Evolutionary conservation across 2,329 filamentous ascomycete species (phyloP).

Genomic region (Cladophialophora exuberans): DNA sequence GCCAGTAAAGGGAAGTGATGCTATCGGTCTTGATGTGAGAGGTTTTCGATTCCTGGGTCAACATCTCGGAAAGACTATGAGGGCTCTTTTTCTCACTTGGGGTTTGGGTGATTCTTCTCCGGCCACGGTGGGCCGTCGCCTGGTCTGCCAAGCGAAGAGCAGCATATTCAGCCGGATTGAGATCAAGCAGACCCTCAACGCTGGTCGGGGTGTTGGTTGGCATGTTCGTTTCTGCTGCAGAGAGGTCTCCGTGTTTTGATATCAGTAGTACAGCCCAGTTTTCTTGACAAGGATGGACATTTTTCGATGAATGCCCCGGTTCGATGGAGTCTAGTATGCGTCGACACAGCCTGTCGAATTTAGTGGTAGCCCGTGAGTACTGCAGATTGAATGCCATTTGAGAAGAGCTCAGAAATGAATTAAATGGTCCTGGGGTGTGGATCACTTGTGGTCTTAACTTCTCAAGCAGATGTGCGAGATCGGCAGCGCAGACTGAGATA

Average conservation of each 20-base stretch:
- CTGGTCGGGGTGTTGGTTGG: neutral
- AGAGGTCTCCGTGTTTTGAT: slow-evolving; percentile 14
- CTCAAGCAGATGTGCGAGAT: slow-evolving; percentile 31
- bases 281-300: slow-evolving; percentile 31
- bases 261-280: slow-evolving; percentile 28
- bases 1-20: slow-evolving; percentile 57
- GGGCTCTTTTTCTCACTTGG: neutral
- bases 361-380: slow-evolving; percentile 24
- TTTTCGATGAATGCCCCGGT: slow-evolving; percentile 31
- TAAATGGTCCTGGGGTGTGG: slow-evolving; percentile 61
- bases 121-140: neutral
- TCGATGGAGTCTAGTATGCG: slow-evolving; percentile 30
- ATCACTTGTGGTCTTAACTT: slow-evolving; percentile 73
- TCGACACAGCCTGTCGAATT: slow-evolving; percentile 28
- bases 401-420: slow-evolving; percentile 27
- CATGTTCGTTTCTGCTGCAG: neutral
- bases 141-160: slow-evolving; percentile 27
- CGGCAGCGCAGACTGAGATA: slow-evolving; percentile 28
- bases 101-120: neutral
- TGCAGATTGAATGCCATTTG: slow-evolving; percentile 28
- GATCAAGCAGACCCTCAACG: slow-evolving; percentile 10
- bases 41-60: slow-evolving; percentile 16
- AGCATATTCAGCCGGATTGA: slow-evolving; percentile 27
- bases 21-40: slow-evolving; percentile 28
- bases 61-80: slow-evolving; percentile 21